phyloP scores from a whole-genome alignment of 805 yeast species.

The Priceomyces melissophilus region DNA sequence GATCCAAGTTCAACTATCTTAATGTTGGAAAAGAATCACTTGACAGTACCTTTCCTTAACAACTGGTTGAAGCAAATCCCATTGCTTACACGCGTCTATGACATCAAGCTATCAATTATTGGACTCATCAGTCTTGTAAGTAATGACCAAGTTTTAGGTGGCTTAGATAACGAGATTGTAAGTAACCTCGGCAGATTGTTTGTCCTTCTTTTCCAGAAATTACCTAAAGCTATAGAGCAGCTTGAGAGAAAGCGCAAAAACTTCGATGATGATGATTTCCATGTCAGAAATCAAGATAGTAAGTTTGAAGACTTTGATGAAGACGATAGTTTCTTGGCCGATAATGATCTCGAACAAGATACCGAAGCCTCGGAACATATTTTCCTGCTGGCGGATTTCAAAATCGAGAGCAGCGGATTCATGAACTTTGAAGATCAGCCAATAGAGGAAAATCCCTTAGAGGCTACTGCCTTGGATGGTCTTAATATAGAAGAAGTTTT shows the following conservation, averaged over 20 bases:
- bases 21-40: constrained; percentile 43
- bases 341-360: constrained; percentile 7
- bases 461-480: constrained; percentile 72
- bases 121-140: constrained; percentile 54
- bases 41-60: constrained; percentile 50
- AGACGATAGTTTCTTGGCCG: constrained; percentile 8
- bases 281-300: constrained; percentile 17
- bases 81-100: constrained; percentile 66
- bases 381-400: constrained; percentile 22
- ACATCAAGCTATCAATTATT: constrained; percentile 69
- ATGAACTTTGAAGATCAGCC: constrained; percentile 59
- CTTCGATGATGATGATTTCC: constrained; percentile 36
- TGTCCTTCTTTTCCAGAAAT: constrained; percentile 49
- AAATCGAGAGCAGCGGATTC: constrained; percentile 15
- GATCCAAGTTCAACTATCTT: constrained; percentile 54
- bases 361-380: constrained; percentile 21
- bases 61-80: constrained; percentile 64
- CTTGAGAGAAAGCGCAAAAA: constrained; percentile 62
- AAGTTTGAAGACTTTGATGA: constrained; percentile 7
- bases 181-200: constrained; percentile 51
- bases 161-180: constrained; percentile 11
- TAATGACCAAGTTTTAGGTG: constrained; percentile 18
- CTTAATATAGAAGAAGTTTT: constrained; percentile 66
- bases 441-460: constrained; percentile 68
- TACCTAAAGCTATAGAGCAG: constrained; percentile 69